Evolutionary conservation across 768 basidiomycete genomes (phyloP).

Genomic region (Udeniomyces megalosporus): DNA sequence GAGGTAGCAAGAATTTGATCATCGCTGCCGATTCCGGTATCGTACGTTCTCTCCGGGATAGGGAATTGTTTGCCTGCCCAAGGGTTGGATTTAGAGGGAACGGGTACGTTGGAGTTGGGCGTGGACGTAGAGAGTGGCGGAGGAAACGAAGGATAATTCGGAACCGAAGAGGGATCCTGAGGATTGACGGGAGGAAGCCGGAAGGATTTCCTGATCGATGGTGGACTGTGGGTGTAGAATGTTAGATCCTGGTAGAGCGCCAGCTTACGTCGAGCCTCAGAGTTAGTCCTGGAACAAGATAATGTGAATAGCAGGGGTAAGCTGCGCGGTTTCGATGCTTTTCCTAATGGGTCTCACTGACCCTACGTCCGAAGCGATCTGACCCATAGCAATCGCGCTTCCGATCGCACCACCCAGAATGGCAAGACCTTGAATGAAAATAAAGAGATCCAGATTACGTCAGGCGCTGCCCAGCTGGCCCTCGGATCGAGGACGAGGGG

Average conservation of each 20-base stretch:
- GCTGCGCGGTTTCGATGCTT: too few relatives aligned
- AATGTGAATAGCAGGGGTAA: too few relatives aligned
- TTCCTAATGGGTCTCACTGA: too few relatives aligned
- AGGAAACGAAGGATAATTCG: not conserved
- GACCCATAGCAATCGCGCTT: too few relatives aligned
- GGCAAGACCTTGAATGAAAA: not conserved
- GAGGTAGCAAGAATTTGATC: not conserved
- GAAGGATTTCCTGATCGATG: not conserved
- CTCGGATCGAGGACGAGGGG: not conserved
- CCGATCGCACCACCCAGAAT: too few relatives aligned
- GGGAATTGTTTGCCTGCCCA: constrained; percentile 2
- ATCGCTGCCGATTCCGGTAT: not conserved
- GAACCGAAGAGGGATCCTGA: not conserved
- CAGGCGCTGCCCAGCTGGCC: not conserved
- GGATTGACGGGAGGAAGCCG: not conserved
- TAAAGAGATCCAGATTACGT: not conserved
- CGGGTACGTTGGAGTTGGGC: not conserved
- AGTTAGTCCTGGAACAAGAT: too few relatives aligned
- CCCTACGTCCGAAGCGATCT: not conserved
- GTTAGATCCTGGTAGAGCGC: not conserved
- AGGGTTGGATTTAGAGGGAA: not conserved
- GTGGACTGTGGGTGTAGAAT: not conserved
- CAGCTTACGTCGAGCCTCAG: not conserved
- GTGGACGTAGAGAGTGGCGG: not conserved
- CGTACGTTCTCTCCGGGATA: not conserved